Evolutionary conservation across 805 yeast genomes (phyloP).

Genomic region (Saccharomycopsis sp.): DNA sequence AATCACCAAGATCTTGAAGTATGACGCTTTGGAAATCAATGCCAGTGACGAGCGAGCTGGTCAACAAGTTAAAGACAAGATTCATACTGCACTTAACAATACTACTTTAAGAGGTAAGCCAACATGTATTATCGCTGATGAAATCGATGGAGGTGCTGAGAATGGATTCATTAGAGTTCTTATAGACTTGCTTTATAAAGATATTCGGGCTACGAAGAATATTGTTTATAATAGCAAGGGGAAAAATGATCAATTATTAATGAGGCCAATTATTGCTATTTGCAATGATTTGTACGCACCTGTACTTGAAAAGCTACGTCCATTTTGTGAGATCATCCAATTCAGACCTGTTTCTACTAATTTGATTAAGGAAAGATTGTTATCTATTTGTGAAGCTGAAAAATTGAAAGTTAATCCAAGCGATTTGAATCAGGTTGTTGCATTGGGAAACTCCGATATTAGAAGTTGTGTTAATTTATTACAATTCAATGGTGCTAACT

Average conservation of each 20-base stretch:
- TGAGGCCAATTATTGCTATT: constrained; percentile 84
- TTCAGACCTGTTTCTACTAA: constrained; percentile 53
- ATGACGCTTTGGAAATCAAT: constrained; percentile 74
- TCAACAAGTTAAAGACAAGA: constrained; percentile 43
- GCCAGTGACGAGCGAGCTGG: constrained; percentile 78
- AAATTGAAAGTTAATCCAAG: constrained; percentile 40
- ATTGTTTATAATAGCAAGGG: constrained; percentile 24
- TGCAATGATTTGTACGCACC: constrained; percentile 83
- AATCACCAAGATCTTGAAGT: constrained; percentile 75
- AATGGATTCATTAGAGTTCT: constrained; percentile 52
- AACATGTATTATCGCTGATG: constrained; percentile 79
- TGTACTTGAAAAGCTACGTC: constrained; percentile 67
- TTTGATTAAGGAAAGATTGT: constrained; percentile 40
- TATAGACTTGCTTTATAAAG: constrained; percentile 53
- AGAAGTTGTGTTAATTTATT: constrained; percentile 78
- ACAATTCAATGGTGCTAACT: constrained; percentile 51
- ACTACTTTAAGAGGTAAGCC: constrained; percentile 67
- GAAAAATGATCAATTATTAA: constrained; percentile 34
- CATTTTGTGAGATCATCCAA: constrained; percentile 61
- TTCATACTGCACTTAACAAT: constrained; percentile 56
- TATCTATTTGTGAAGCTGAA: constrained; percentile 36
- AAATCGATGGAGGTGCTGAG: constrained; percentile 77
- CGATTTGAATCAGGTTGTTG: constrained; percentile 57
- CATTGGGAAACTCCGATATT: constrained; percentile 71
- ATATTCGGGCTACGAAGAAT: constrained; percentile 42